Evolutionary conservation across 2,329 filamentous ascomycete species (phyloP).

Genomic region (Calonectria multiphialidica): DNA sequence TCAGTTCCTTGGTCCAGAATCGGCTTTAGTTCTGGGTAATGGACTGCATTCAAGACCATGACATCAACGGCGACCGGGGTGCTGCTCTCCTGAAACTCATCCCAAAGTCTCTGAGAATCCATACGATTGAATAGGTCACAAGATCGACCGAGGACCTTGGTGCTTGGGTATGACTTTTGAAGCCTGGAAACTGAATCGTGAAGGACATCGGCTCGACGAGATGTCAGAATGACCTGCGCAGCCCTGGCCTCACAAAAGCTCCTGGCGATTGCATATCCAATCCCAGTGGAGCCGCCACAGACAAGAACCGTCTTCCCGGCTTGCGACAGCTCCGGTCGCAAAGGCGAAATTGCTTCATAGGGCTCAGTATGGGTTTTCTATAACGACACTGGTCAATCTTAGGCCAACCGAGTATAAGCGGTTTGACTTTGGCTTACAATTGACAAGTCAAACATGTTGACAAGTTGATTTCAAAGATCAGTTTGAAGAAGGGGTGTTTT

Average conservation of each 20-base stretch:
- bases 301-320: constrained; percentile 69
- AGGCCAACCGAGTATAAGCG: neutral
- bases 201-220: constrained; percentile 32
- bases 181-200: constrained; percentile 21
- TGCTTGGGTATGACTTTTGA: constrained; percentile 15
- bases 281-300: constrained; percentile 74
- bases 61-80: constrained; percentile 16
- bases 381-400: too few species aligned
- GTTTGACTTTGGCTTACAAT: neutral
- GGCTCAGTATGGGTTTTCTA: constrained; percentile 45
- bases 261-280: constrained; percentile 74
- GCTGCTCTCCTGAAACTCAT: constrained; percentile 12
- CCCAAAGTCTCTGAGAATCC: constrained; percentile 22
- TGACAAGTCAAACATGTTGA: neutral
- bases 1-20: constrained; percentile 35
- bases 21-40: constrained; percentile 17
- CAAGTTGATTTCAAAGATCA: neutral
- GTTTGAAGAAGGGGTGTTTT: neutral
- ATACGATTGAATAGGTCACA: constrained; percentile 22
- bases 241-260: constrained; percentile 61
- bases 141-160: neutral
- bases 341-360: constrained; percentile 53
- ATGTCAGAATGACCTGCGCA: constrained; percentile 52
- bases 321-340: constrained; percentile 53
- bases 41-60: constrained; percentile 29